Conservation (phyloP, 306 rosid genomes). For the Hylodesmum podocarpum region DNA sequence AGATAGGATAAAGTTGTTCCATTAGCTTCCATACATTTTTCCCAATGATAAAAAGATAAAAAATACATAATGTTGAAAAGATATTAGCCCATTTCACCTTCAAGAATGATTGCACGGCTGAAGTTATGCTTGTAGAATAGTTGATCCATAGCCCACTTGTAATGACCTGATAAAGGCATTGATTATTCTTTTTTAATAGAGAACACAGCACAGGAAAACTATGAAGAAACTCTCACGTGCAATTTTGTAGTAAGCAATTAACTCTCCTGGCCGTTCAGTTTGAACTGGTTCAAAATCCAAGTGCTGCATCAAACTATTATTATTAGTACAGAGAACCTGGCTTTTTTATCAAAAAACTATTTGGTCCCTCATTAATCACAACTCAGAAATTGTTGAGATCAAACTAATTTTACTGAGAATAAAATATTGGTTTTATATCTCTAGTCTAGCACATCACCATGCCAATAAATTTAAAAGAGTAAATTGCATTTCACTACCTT, state of each 20-base stretch:
- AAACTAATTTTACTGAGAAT: conserved; percentile 12
- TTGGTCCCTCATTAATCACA: neutral
- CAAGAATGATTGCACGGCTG: conserved; percentile 84
- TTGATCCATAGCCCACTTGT: conserved; percentile 95
- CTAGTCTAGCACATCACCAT: neutral
- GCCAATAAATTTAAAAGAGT: neutral
- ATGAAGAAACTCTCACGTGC: conserved; percentile 57
- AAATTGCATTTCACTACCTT: too few species aligned
- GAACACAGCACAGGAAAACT: conserved; percentile 1
- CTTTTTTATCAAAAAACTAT: conserved; percentile 5
- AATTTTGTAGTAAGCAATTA: conserved; percentile 94
- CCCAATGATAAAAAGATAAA: conserved; percentile 14
- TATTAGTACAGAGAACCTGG: conserved; percentile 26
- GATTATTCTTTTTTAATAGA: conserved; percentile 21
- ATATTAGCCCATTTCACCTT: conserved; percentile 65
- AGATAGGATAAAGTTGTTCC: conserved; percentile 25
- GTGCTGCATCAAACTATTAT: conserved; percentile 64
- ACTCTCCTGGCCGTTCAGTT: conserved; percentile 84
- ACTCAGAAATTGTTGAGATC: conserved; percentile 13
- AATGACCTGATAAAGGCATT: conserved; percentile 65
- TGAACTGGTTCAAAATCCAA: conserved; percentile 69
- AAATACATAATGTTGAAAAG: neutral
- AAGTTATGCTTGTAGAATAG: conserved; percentile 83
- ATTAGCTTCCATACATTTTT: conserved; percentile 25
- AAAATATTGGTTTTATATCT: conserved; percentile 17